These are phyloP conservation scores for Mycena floridula DNA, from an alignment of 768 basidiomycete genomes.

Conservation along the genomic window DNA sequence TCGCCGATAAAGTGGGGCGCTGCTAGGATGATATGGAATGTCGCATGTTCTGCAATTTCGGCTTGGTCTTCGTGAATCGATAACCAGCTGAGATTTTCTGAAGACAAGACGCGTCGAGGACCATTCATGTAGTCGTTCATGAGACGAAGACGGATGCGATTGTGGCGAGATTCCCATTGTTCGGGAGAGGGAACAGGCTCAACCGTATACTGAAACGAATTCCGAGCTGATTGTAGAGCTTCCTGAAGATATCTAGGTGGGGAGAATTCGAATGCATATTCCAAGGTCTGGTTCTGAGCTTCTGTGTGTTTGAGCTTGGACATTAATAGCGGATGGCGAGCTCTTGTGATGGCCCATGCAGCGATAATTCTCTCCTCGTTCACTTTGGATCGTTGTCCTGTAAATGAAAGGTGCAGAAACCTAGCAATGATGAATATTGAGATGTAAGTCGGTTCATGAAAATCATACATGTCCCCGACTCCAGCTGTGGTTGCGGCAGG, in stretches of 20 bases:
- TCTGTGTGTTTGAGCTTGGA: too few relatives aligned
- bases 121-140: slow-evolving; percentile 59
- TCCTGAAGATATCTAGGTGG: slow-evolving; percentile 30
- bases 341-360: slow-evolving; percentile 54
- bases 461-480: slow-evolving; percentile 27
- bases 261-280: slow-evolving; percentile 20
- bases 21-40: slow-evolving; percentile 45
- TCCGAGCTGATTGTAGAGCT: slow-evolving; percentile 35
- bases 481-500: slow-evolving; percentile 21
- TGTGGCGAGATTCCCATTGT: slow-evolving; percentile 27
- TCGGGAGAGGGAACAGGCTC: slow-evolving; percentile 28
- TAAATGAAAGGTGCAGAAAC: slow-evolving; percentile 26
- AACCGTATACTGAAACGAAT: slow-evolving; percentile 32
- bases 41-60: slow-evolving; percentile 6
- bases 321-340: slow-evolving; percentile 52
- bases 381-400: slow-evolving; percentile 16
- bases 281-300: slow-evolving; percentile 20
- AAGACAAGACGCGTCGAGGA: slow-evolving; percentile 42
- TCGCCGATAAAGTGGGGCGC: slow-evolving; percentile 66
- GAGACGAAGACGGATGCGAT: slow-evolving; percentile 15
- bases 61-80: slow-evolving; percentile 16
- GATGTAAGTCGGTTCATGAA: not conserved
- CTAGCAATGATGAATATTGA: slow-evolving; percentile 6
- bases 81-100: slow-evolving; percentile 45
- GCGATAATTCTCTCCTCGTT: slow-evolving; percentile 29